These are phyloP conservation scores for Lentinula guzmanii DNA, from an alignment of 768 basidiomycete species.

Conservation along the genomic window DNA sequence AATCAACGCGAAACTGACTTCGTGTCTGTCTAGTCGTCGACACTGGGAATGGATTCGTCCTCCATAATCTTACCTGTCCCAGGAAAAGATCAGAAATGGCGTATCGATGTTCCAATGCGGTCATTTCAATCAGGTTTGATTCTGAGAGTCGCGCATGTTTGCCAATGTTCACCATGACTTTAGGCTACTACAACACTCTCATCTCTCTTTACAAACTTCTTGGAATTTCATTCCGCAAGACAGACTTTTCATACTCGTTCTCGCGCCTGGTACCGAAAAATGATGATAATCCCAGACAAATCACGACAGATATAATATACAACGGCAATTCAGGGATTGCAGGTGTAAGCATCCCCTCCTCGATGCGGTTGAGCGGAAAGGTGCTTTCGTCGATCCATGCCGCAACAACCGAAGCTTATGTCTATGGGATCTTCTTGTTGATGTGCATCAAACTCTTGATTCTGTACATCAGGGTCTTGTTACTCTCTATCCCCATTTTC, in stretches of 20 bases:
- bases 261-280: slow-evolving; percentile 33
- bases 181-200: slow-evolving; percentile 72
- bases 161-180: background rate
- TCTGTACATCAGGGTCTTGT: slow-evolving; percentile 40
- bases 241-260: slow-evolving; percentile 72
- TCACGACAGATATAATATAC: slow-evolving; percentile 54
- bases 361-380: slow-evolving; percentile 16
- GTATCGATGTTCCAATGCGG: slow-evolving; percentile 77
- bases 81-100: slow-evolving; percentile 33
- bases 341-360: slow-evolving; percentile 48
- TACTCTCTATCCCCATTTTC: slow-evolving; percentile 36
- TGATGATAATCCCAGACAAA: slow-evolving; percentile 16
- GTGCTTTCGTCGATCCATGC: slow-evolving; percentile 11
- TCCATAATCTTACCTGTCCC: slow-evolving; percentile 42
- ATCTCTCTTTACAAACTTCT: slow-evolving; percentile 59
- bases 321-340: slow-evolving; percentile 52
- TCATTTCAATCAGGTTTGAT: slow-evolving; percentile 70
- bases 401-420: slow-evolving; percentile 17
- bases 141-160: background rate
- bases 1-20: background rate
- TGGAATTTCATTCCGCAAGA: slow-evolving; percentile 47
- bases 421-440: slow-evolving; percentile 32
- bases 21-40: slow-evolving; percentile 31
- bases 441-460: slow-evolving; percentile 35
- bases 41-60: slow-evolving; percentile 65